Base-by-base conservation (phyloP, 1,139 yeast genomes). In the Candida pseudoviswanathii region DNA sequence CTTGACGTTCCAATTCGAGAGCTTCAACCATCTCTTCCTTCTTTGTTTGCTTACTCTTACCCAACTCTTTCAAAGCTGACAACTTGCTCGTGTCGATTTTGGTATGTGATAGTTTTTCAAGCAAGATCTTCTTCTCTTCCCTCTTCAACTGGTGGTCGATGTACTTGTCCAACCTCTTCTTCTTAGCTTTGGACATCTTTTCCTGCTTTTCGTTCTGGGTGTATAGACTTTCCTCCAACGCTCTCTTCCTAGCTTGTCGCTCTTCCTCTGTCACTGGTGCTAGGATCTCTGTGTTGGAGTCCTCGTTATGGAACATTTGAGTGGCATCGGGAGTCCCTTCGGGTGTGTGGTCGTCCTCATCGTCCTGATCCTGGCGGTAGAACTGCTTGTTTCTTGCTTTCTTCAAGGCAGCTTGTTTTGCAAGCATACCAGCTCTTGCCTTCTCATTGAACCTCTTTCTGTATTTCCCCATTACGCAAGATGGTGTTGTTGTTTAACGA, bases 141-240 rank as follows among this genome's bases (percentile, higher is more conserved):
- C 96, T 79, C 58, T 88, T 87, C 55, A 94, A 67, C 66, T 94
- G 98, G 67, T 88, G 96, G 54, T 91, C 97, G 33, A 86, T 85
- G 61, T 85, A 86, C 64, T 86, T 86, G 55, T 86, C 92, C 47
- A 86, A 66, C 54, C 94, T 68, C 69, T 94, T 94, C 68, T 81
- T 82, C 68, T 92, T 94, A 43, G 86, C 78, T 46, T 82, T 72
- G 0, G 95, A 84, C 48, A 89, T 67, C 61, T 90, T 90, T 21
- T 86, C 71, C 52, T 85, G 86, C 51, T 80, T 80, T 50, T 77
- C 70, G 34, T 87, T 85, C 48, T 78, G 78, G 22, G 73, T 57
- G 48, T 81, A 72, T 26, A 90, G 70, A 32, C 80, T 70, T 49
- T 84, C 85, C 48, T 80, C 81, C 42, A 91, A 64, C 52, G 80